Percentiles rank a stretch among this genome's conserved stretches.
These are phyloP conservation scores for Wakefieldia striispora DNA, from an alignment of 768 basidiomycete genomes.

Conservation along the genomic window DNA sequence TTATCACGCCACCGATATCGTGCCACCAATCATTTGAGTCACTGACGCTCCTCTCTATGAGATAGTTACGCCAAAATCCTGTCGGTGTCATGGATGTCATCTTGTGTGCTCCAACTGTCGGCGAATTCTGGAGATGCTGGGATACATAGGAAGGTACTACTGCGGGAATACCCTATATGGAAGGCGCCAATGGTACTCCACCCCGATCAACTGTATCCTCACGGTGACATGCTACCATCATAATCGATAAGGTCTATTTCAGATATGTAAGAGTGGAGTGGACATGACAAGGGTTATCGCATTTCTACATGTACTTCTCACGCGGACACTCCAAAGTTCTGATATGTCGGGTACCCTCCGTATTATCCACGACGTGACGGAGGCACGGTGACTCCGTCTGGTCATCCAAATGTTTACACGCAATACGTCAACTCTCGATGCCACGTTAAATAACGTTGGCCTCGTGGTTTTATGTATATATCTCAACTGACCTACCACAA, in stretches of 20 bases:
- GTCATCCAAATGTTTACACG: not conserved
- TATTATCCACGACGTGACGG: not conserved
- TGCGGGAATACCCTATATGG: no score
- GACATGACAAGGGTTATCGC: no score
- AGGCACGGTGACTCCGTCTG: not conserved
- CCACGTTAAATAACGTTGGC: not conserved
- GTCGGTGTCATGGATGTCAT: slow-evolving; percentile 2
- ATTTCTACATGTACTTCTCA: no score
- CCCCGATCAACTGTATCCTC: no score
- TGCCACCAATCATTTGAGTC: not conserved
- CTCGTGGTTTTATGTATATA: no score
- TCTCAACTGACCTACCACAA: not conserved
- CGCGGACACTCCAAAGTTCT: no score
- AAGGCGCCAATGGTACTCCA: no score
- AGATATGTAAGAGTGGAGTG: no score
- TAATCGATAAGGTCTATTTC: no score
- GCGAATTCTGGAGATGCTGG: not conserved
- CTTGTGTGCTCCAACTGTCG: slow-evolving; percentile 1
- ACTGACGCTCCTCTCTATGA: not conserved
- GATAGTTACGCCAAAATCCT: not conserved
- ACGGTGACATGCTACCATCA: no score
- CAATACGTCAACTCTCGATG: not conserved
- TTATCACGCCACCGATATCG: not conserved
- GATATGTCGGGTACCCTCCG: not conserved
- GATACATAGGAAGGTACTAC: no score